A percentile compares a stretch with the other conserved stretches of the same genome.
Conservation (phyloP, 2,329 filamentous ascomycete genomes). For the Diaporthe amygdali region DNA sequence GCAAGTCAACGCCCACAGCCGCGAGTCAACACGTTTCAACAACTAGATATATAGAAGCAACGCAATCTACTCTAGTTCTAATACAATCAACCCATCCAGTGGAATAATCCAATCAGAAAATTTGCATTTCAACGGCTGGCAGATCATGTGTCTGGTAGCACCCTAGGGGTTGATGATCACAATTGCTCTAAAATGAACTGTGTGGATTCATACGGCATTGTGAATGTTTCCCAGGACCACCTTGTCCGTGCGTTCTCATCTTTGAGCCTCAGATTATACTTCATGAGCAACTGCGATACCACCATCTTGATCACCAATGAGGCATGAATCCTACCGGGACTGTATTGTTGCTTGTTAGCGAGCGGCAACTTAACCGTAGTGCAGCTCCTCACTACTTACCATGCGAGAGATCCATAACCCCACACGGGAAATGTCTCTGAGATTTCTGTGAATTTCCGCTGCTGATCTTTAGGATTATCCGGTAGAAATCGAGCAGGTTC, state of each 20-base stretch:
- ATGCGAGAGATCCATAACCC: constrained; percentile 8
- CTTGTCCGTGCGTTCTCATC: background rate
- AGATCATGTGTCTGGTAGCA: too few relatives aligned
- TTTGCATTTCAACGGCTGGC: too few relatives aligned
- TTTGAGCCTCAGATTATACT: background rate
- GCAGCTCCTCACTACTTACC: background rate
- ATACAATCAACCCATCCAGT: too few relatives aligned
- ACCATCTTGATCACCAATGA: background rate
- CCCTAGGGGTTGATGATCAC: too few relatives aligned
- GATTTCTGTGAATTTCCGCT: background rate
- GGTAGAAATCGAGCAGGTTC: background rate
- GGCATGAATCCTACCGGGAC: background rate
- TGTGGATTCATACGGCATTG: constrained; percentile 3
- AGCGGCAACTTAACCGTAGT: background rate
- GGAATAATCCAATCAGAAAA: too few relatives aligned
- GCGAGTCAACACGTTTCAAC: too few relatives aligned
- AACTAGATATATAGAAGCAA: too few relatives aligned
- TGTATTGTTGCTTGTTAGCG: background rate
- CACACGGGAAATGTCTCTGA: background rate
- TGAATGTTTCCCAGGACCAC: constrained; percentile 8
- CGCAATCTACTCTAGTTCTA: too few relatives aligned
- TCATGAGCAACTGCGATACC: constrained; percentile 7
- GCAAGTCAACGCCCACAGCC: too few relatives aligned
- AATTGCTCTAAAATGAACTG: background rate
- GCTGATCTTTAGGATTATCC: background rate